These are phyloP conservation scores for Rhododendron kiyosumense DNA, from an alignment of 148 eudicot genomes.

Conservation along the genomic window DNA sequence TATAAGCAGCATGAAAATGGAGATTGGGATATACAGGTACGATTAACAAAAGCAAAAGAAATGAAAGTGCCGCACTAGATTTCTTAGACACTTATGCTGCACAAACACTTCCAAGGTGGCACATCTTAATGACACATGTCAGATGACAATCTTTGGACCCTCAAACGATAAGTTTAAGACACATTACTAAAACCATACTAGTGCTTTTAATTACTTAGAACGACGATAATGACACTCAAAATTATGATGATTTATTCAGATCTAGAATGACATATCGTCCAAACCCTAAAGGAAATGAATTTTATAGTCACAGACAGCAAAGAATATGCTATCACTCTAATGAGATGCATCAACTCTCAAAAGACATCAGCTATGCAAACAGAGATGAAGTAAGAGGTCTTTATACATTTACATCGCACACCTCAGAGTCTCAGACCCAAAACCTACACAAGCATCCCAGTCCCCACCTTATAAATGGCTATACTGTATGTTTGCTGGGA, in stretches of 20 bases:
- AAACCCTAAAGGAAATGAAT: background rate
- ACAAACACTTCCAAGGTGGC: background rate
- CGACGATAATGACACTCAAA: background rate
- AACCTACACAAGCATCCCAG: background rate
- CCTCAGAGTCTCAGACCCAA: background rate
- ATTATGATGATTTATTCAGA: background rate
- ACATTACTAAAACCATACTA: background rate
- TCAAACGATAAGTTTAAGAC: background rate
- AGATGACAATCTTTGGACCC: background rate
- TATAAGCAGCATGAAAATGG: constrained; percentile 11
- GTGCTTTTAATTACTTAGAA: background rate
- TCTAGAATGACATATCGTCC: background rate
- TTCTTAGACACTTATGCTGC: background rate
- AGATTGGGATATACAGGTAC: background rate
- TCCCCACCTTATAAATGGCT: constrained; percentile 4
- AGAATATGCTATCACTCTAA: background rate
- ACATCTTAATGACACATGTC: background rate
- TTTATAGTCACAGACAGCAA: background rate
- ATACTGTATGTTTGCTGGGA: background rate
- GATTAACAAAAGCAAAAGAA: background rate
- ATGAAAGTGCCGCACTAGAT: background rate
- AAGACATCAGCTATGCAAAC: background rate
- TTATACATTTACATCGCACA: background rate
- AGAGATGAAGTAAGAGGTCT: background rate
- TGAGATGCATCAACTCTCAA: background rate